A percentile compares a stretch with the other conserved stretches of the same genome.
Conservation (phyloP, 331 rosid genomes). For the Pyracantha coccinea region DNA sequence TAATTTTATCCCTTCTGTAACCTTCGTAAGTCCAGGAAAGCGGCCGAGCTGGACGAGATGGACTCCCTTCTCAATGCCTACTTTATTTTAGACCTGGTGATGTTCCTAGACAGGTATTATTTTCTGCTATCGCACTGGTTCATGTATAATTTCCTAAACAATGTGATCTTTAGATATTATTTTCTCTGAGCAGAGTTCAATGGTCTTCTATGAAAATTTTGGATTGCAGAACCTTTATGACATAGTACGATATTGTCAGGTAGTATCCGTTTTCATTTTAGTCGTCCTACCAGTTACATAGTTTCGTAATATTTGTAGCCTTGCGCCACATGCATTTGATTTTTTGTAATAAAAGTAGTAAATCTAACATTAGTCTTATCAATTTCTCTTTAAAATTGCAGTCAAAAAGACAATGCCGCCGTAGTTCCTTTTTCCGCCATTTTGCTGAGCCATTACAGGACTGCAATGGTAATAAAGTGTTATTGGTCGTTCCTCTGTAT, state of each 20-base stretch:
- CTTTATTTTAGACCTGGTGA: conserved; percentile 86
- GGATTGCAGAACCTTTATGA: conserved; percentile 94
- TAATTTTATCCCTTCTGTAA: conserved; percentile 15
- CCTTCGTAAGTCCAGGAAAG: conserved; percentile 62
- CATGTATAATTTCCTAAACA: background rate
- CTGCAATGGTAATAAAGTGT: conserved; percentile 64
- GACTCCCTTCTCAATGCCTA: conserved; percentile 92
- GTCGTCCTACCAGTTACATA: background rate
- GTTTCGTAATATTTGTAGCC: background rate
- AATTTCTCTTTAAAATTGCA: conserved; percentile 25
- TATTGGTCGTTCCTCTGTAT: background rate
- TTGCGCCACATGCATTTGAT: background rate
- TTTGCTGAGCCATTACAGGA: conserved; percentile 92
- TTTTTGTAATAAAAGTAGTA: background rate
- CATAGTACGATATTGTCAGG: conserved; percentile 86
- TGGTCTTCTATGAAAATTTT: conserved; percentile 90
- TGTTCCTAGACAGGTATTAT: conserved; percentile 78
- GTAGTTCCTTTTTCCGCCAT: conserved; percentile 71
- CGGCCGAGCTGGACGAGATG: conserved; percentile 98
- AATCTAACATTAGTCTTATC: background rate
- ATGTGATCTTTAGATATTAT: conserved; percentile 5
- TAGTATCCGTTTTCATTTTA: conserved; percentile 14
- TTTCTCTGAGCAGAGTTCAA: conserved; percentile 71
- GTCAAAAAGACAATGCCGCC: conserved; percentile 80
- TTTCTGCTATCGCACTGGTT: background rate